Evolutionary conservation across 768 basidiomycete species (phyloP).

Genomic region (Hypsizygus marmoreus): DNA sequence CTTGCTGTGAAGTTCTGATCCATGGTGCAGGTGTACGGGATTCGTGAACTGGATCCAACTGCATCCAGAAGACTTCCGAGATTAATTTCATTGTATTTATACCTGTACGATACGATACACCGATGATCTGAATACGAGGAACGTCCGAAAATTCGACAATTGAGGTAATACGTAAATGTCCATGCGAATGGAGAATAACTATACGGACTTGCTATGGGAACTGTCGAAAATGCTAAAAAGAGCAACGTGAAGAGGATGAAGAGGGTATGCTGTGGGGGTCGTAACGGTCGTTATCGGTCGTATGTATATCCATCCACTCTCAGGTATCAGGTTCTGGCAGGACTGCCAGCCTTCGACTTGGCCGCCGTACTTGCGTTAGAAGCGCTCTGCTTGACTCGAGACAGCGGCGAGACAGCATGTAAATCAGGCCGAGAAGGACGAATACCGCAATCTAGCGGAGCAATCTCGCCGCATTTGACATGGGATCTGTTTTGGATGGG

Average conservation of each 20-base stretch:
- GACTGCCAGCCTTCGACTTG: slow-evolving; percentile 28
- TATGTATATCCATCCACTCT: background rate
- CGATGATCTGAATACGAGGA: background rate
- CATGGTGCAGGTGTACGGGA: slow-evolving; percentile 12
- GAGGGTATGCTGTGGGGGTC: no score
- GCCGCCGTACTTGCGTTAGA: slow-evolving; percentile 30
- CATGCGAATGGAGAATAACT: no score
- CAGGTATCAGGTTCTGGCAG: slow-evolving; percentile 16
- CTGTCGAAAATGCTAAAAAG: no score
- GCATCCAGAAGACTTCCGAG: slow-evolving; percentile 20
- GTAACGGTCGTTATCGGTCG: no score
- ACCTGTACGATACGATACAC: background rate
- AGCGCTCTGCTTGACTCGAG: slow-evolving; percentile 40
- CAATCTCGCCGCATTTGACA: slow-evolving; percentile 82
- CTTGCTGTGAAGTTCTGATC: background rate
- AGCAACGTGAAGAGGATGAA: no score
- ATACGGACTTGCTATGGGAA: no score
- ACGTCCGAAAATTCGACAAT: background rate
- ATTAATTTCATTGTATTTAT: slow-evolving; percentile 4
- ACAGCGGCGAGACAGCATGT: slow-evolving; percentile 37
- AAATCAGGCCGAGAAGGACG: slow-evolving; percentile 38
- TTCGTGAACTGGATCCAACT: slow-evolving; percentile 22
- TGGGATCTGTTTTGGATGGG: slow-evolving; percentile 57
- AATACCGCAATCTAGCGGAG: slow-evolving; percentile 78
- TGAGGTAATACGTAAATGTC: no score